A percentile compares a stretch with the other conserved stretches of the same genome.
phyloP scores from a whole-genome alignment of 345 rosid species.

The Arabidopsis suecica region DNA sequence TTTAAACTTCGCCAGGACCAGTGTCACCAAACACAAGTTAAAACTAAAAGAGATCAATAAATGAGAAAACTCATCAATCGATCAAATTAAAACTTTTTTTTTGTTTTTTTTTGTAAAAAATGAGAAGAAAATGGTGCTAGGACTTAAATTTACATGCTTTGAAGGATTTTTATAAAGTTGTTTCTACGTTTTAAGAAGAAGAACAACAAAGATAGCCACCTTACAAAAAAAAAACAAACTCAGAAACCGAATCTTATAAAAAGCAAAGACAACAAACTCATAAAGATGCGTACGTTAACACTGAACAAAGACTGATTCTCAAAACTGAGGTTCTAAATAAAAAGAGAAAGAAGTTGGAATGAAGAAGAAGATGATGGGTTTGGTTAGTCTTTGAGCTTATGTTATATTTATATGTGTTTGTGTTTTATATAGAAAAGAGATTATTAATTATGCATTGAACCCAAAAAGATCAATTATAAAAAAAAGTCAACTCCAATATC shows the following conservation, averaged over 20 bases:
- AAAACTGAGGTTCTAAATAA: conserved; percentile 16
- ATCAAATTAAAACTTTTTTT: not conserved
- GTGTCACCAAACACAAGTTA: conserved; percentile 28
- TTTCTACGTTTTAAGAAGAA: conserved; percentile 39
- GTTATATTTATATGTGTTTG: conserved; percentile 37
- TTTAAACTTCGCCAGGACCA: conserved; percentile 57
- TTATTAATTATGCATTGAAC: conserved; percentile 36
- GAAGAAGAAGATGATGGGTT: conserved; percentile 20
- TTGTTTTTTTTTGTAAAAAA: not conserved
- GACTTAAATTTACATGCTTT: conserved; percentile 46
- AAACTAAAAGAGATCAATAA: conserved; percentile 20
- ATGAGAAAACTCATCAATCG: conserved; percentile 22
- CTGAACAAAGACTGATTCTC: conserved; percentile 27
- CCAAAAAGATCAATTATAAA: conserved; percentile 19
- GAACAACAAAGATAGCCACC: conserved; percentile 39
- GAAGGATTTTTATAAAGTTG: conserved; percentile 44
- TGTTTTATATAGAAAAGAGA: conserved; percentile 27
- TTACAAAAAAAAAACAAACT: not conserved
- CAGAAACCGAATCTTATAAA: conserved; percentile 34
- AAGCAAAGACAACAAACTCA: conserved; percentile 38
- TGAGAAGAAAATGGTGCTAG: conserved; percentile 8
- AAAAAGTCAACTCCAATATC: conserved; percentile 43
- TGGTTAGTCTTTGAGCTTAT: conserved; percentile 35
- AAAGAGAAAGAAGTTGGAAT: conserved; percentile 5
- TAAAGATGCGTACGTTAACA: conserved; percentile 19